phyloP scores from a whole-genome alignment of 1,284 basidiomycete genomes.

The Psilocybe mexicana region DNA sequence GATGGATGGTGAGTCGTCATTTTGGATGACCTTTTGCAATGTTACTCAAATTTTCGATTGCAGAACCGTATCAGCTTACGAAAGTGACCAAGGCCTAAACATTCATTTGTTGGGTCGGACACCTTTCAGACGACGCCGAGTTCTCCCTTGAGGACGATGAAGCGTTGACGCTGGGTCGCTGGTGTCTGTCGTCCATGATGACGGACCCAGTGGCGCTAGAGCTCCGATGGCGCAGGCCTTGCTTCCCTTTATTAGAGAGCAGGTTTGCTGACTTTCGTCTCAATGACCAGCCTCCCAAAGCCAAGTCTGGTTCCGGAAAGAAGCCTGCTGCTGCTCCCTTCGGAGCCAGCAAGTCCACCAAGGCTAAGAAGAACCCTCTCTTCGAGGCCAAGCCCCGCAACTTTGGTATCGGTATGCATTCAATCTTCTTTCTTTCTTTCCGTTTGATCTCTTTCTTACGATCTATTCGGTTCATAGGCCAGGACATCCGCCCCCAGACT shows the following conservation, averaged over 20 bases:
- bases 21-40: slow-evolving; percentile 39
- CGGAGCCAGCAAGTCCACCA: slow-evolving; percentile 72
- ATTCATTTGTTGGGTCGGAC: slow-evolving; percentile 1
- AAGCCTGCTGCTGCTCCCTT: slow-evolving; percentile 79
- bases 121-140: slow-evolving; percentile 14
- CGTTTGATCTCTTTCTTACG: not conserved
- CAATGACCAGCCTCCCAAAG: slow-evolving; percentile 86
- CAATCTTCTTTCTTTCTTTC: not conserved
- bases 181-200: slow-evolving; percentile 26
- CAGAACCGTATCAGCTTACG: slow-evolving; percentile 29
- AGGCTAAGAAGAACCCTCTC: slow-evolving; percentile 92
- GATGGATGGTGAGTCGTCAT: slow-evolving; percentile 58
- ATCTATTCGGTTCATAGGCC: slow-evolving; percentile 55
- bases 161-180: slow-evolving; percentile 47
- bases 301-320: slow-evolving; percentile 70
- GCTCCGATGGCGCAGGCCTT: slow-evolving; percentile 61
- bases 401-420: slow-evolving; percentile 88
- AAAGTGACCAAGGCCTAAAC: slow-evolving; percentile 4
- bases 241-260: slow-evolving; percentile 32
- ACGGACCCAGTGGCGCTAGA: slow-evolving; percentile 49
- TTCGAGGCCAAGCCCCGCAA: slow-evolving; percentile 91
- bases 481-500: slow-evolving; percentile 88
- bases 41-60: slow-evolving; percentile 9
- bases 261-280: slow-evolving; percentile 70
- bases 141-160: slow-evolving; percentile 30